phyloP scores from a whole-genome alignment of 257 asterid genomes.

The Cinchona pubescens region DNA sequence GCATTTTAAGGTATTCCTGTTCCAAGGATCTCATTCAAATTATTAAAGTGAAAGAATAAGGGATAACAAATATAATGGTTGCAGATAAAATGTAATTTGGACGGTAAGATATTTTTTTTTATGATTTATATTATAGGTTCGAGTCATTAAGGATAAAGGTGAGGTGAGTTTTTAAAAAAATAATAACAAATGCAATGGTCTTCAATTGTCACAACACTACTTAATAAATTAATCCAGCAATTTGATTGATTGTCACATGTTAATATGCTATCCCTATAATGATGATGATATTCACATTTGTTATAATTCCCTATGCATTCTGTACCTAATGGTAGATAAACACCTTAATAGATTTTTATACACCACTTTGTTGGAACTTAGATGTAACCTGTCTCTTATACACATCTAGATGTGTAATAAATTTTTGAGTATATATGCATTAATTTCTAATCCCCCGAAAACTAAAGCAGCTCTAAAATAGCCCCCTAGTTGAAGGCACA shows the following conservation, averaged over 20 bases:
- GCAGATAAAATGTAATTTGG: no score
- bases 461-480: background rate
- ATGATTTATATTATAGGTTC: no score
- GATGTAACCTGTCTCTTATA: no score
- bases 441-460: background rate
- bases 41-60: background rate
- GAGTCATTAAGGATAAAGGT: no score
- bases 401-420: no score
- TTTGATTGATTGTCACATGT: conserved; percentile 19
- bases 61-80: background rate
- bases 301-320: background rate
- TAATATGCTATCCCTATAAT: conserved; percentile 11
- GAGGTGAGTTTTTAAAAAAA: no score
- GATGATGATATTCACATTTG: background rate
- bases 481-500: background rate
- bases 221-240: background rate
- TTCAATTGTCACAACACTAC: background rate
- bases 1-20: conserved; percentile 24
- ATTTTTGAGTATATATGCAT: background rate
- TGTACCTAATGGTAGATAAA: background rate
- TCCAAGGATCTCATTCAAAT: background rate
- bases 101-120: no score
- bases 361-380: no score
- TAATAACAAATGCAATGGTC: background rate
- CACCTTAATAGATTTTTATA: background rate